These are phyloP conservation scores for Pseudogymnoascus sp. DNA, from an alignment of 2,329 filamentous ascomycete species.

Conservation along the genomic window DNA sequence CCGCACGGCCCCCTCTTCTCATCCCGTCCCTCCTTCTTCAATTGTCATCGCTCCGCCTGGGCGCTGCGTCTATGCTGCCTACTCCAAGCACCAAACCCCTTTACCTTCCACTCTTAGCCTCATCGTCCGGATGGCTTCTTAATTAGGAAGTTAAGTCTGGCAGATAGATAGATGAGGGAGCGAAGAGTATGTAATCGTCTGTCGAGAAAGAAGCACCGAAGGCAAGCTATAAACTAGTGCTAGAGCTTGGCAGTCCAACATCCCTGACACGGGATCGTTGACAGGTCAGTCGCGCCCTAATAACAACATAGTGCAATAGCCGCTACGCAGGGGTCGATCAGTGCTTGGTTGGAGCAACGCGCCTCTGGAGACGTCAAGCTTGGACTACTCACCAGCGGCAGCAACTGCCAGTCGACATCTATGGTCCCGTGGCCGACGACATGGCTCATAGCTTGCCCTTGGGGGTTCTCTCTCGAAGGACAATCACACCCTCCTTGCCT, in stretches of 20 bases:
- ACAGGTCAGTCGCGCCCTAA: not conserved
- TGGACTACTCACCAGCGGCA: not conserved
- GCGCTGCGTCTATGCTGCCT: not conserved
- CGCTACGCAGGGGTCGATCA: not conserved
- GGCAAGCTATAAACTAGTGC: not conserved
- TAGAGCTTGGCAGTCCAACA: not conserved
- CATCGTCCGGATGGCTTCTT: not conserved
- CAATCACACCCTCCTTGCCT: not conserved
- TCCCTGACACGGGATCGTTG: not conserved
- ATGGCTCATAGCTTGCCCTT: not conserved
- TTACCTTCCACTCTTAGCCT: not conserved
- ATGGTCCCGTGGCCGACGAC: not conserved
- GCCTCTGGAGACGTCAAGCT: not conserved
- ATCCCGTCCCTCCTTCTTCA: not conserved
- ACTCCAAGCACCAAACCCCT: not conserved
- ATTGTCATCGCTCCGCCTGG: not conserved
- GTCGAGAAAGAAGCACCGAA: not conserved
- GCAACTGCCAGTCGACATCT: not conserved
- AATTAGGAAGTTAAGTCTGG: too few species aligned
- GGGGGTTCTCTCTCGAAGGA: not conserved
- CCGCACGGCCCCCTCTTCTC: not conserved
- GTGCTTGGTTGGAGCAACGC: not conserved
- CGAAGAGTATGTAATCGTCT: not conserved
- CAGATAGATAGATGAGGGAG: not conserved
- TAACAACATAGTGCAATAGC: conserved; percentile 1